Evolutionary conservation across 306 rosid species (phyloP), one percentile per base, ranked within the genome.

Genomic region (Rosa chinensis): DNA sequence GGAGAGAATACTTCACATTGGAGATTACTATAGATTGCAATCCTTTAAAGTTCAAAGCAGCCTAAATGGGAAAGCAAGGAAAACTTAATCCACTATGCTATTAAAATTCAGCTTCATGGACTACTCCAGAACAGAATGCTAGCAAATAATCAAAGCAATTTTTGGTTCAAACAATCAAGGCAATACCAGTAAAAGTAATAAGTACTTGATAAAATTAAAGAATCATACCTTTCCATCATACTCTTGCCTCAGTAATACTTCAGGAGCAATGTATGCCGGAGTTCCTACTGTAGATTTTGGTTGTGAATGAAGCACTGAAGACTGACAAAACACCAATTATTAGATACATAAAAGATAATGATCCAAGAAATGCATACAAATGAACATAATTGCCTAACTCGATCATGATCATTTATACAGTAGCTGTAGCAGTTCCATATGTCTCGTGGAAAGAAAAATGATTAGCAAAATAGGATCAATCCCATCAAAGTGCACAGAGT

Each of bases 251-350:
- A 87, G 83, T 39, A 95, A 79, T 76, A 95, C 95, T 88, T 95
- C 98, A 20, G 99, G 99, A 81, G 99, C 99, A 83, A 92, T 94
- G 86, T 94, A 94, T 66, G 99, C 99, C 32, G 97, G 97, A 67
- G 99, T 95, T 76, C 99, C 99, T 40, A 95, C 98, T 25, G 99
- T 91, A 78, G 98, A 95, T 82, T 87, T 95, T 8, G 97, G 99
- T 84, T 95, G 99, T 79, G 99, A 95, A 89, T 95, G 97, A 79
- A 92, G 92, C 84, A 94, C 89, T 1, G 92, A 94, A 56, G 99
- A 94, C 99, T 94, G 94, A 66, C 13, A 71, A 80, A 79, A 84
- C 68, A 80, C 67, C 64, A 78, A 79, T 23, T 78, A 79, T 81
- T 62, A 80, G 77, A 78, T 10, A 45, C 45, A 62, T 70, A 6